Evolutionary conservation across 2,329 filamentous ascomycete genomes (phyloP), one percentile per base, ranked within the genome.

Genomic region (Scortechinia acanthostroma): DNA sequence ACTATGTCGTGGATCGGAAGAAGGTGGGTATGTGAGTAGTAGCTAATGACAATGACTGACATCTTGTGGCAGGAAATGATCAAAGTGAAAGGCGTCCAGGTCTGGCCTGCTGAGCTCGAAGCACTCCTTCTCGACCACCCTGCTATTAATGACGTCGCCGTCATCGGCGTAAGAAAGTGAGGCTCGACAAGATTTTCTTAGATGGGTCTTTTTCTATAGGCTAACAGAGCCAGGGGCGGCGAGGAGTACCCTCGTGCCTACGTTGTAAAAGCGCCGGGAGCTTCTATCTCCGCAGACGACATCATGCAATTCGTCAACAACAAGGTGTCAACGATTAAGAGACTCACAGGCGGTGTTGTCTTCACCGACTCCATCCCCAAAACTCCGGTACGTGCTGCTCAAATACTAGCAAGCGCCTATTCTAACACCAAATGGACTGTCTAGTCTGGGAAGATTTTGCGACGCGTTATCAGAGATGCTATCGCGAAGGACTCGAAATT

Each of bases 1-100:
- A 73, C 51, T 76, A 77, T 56, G 82, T 91, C 20, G 82, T 91
- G 22, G 87, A 91, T 60, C 76, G 87, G 30, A 80, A 79, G 65
- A 88, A 91, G 72, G 76, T 80, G 59, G 66, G 80, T n/a, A n/a
- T n/a, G n/a, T n/a, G n/a, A n/a, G n/a, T n/a, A n/a, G n/a, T n/a
- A n/a, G n/a, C n/a, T n/a, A n/a, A n/a, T n/a, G n/a, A n/a, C n/a
- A n/a, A n/a, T n/a, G n/a, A n/a, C n/a, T n/a, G n/a, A n/a, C n/a
- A n/a, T n/a, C n/a, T n/a, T n/a, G n/a, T n/a, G n/a, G n/a, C n/a
- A n/a, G n/a, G n/a, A n/a, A n/a, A n/a, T n/a, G 46, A 80, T 80
- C 63, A 80, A 80, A 59, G 74, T 79, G 42, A 76, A 75, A 51
- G 76, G 74, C 5, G 69, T 73, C 52, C 76, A 80, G 54, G 76